phyloP scores from a whole-genome alignment of 129 eudicot genomes.

The Pseudognaphalium luteoalbum region DNA sequence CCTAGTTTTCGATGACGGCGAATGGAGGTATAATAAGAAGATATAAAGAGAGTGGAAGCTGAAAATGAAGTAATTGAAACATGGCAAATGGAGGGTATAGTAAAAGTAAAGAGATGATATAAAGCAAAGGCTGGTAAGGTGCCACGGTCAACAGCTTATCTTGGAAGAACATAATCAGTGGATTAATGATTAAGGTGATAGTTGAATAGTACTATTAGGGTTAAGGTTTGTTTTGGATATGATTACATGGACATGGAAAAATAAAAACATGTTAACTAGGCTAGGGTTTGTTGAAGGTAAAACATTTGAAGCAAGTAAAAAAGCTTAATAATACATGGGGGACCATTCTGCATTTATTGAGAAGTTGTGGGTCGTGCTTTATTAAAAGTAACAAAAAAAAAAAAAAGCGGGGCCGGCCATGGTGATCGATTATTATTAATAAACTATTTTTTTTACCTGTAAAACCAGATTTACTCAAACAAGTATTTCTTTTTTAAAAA shows the following conservation, averaged over 20 bases:
- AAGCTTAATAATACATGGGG: conserved; percentile 22
- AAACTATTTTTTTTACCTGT: neutral
- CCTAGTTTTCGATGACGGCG: conserved; percentile 8
- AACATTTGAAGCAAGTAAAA: conserved; percentile 21
- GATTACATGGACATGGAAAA: conserved; percentile 20
- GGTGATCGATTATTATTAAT: neutral
- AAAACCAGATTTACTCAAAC: no score
- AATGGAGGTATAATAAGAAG: neutral
- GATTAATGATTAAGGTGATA: conserved; percentile 23
- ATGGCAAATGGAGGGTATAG: conserved; percentile 28
- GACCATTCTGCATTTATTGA: conserved; percentile 46
- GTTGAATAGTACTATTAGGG: conserved; percentile 12
- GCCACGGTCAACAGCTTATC: conserved; percentile 52
- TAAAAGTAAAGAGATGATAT: conserved; percentile 27
- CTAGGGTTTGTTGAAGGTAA: conserved; percentile 32
- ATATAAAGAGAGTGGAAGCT: conserved; percentile 6
- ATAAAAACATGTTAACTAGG: conserved; percentile 19
- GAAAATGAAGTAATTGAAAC: conserved; percentile 29
- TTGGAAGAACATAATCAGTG: conserved; percentile 18
- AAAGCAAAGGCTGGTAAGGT: conserved; percentile 51
- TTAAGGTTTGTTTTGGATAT: neutral
- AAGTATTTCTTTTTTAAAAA: no score
- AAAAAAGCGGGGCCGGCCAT: conserved; percentile 30
- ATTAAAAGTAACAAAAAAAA: conserved; percentile 44
- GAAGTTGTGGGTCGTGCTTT: conserved; percentile 49